Evolutionary conservation across 108 stramenopile genomes (phyloP).

Genomic region (Nannochloropsis gaditana): DNA sequence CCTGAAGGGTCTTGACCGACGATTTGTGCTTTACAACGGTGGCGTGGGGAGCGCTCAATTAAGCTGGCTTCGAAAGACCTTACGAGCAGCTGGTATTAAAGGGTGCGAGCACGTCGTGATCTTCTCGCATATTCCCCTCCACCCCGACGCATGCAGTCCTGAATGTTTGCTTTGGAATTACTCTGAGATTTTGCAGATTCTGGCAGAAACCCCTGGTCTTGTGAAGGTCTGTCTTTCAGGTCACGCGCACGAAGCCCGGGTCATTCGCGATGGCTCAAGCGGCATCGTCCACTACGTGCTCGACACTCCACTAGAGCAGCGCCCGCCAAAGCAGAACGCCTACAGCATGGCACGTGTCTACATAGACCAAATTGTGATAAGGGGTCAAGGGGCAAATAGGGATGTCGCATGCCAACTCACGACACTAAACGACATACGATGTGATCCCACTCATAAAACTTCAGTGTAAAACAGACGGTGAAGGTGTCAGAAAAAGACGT

Average conservation of each 20-base stretch:
- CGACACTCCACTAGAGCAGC: background rate
- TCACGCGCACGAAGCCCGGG: background rate
- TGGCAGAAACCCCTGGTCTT: background rate
- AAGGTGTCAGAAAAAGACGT: too few relatives aligned
- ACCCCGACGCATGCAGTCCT: background rate
- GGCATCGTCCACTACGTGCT: slow-evolving; percentile 10
- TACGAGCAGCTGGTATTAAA: background rate
- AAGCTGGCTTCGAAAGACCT: background rate
- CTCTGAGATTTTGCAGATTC: background rate
- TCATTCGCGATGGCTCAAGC: background rate
- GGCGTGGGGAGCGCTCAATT: background rate
- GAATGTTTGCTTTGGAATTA: slow-evolving; percentile 6
- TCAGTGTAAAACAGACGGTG: too few relatives aligned
- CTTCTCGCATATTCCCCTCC: background rate
- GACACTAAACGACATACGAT: background rate
- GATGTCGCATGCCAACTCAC: background rate
- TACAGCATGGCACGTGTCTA: background rate
- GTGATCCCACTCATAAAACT: too few relatives aligned
- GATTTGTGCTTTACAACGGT: background rate
- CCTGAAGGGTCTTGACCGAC: background rate
- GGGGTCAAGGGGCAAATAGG: background rate
- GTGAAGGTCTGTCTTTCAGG: background rate
- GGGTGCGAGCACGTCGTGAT: background rate
- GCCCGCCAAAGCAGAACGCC: background rate
- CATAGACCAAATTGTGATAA: background rate